Evolutionary conservation across 306 rosid genomes (phyloP).

Genomic region (Cicer arietinum): DNA sequence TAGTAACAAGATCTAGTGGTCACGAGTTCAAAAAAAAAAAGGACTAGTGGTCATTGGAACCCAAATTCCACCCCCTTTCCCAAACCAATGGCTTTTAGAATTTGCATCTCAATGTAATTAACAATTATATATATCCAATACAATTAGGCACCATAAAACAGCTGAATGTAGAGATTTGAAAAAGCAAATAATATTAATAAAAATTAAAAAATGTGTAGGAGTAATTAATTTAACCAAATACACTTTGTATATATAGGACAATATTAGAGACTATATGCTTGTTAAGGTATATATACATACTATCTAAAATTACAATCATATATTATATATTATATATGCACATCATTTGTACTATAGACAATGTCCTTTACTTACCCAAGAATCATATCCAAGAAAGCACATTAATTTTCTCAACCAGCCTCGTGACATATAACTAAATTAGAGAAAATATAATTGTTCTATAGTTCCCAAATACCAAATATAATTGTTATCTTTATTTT

Average conservation of each 20-base stretch:
- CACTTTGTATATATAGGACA: neutral
- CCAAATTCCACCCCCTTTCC: slow-evolving; percentile 28
- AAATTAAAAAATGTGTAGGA: neutral
- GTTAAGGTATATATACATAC: too few relatives aligned
- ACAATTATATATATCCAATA: slow-evolving; percentile 6
- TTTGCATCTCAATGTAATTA: neutral
- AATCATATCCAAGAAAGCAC: too few relatives aligned
- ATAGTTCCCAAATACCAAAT: too few relatives aligned
- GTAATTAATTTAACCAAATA: neutral
- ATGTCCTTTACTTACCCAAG: too few relatives aligned
- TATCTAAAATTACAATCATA: too few relatives aligned
- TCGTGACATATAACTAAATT: too few relatives aligned
- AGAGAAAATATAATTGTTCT: too few relatives aligned
- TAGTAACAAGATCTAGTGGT: slow-evolving; percentile 15
- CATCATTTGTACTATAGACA: too few relatives aligned
- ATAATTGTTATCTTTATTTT: too few relatives aligned
- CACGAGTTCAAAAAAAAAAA: neutral
- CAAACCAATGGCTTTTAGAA: slow-evolving; percentile 5
- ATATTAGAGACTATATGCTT: too few relatives aligned
- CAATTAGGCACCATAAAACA: slow-evolving; percentile 22
- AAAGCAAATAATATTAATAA: neutral
- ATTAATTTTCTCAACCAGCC: too few relatives aligned
- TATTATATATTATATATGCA: too few relatives aligned
- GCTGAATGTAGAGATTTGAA: neutral
- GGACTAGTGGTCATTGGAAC: slow-evolving; percentile 29